A percentile compares a stretch with the other conserved stretches of the same genome.
Conservation (phyloP, 2,329 filamentous ascomycete species). For the Diplodia mutila region DNA sequence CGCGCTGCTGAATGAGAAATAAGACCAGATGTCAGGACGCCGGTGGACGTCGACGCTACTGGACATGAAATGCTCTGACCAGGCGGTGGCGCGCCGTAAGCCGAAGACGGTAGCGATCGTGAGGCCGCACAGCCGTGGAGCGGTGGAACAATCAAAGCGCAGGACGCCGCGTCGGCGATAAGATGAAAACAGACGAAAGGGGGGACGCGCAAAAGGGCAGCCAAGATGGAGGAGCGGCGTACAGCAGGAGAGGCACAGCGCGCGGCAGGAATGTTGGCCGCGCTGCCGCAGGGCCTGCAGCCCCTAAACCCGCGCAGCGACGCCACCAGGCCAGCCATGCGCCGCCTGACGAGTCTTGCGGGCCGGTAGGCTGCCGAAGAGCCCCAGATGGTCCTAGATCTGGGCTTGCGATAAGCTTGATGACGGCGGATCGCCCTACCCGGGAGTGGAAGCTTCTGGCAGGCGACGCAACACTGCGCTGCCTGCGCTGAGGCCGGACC, state of each 20-base stretch:
- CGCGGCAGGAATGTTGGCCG: conserved; percentile 7
- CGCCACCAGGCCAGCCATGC: conserved; percentile 2
- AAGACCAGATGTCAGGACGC: conserved; percentile 57
- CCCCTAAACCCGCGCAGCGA: conserved; percentile 4
- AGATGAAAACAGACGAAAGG: background rate
- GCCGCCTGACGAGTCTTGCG: background rate
- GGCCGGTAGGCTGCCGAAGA: conserved; percentile 11
- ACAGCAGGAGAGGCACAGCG: background rate
- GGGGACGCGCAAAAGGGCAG: background rate
- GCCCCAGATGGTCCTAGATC: conserved; percentile 19
- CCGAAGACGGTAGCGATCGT: conserved; percentile 25
- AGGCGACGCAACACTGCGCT: conserved; percentile 16
- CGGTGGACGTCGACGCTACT: conserved; percentile 56
- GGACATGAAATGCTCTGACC: conserved; percentile 53
- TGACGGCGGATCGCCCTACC: background rate
- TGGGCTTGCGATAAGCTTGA: conserved; percentile 11
- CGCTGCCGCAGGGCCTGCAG: background rate
- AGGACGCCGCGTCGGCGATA: conserved; percentile 1
- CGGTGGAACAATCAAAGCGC: background rate
- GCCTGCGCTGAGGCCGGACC: background rate
- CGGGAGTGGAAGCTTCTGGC: conserved; percentile 20
- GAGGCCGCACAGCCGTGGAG: conserved; percentile 11
- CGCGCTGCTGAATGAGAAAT: conserved; percentile 53
- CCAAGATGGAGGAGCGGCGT: background rate
- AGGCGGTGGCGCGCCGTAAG: conserved; percentile 25